Evolutionary conservation across 225 moss, liverwort and hornwort species (phyloP), one percentile per base, ranked within the genome.

Genomic region (Polytrichum formosum): DNA sequence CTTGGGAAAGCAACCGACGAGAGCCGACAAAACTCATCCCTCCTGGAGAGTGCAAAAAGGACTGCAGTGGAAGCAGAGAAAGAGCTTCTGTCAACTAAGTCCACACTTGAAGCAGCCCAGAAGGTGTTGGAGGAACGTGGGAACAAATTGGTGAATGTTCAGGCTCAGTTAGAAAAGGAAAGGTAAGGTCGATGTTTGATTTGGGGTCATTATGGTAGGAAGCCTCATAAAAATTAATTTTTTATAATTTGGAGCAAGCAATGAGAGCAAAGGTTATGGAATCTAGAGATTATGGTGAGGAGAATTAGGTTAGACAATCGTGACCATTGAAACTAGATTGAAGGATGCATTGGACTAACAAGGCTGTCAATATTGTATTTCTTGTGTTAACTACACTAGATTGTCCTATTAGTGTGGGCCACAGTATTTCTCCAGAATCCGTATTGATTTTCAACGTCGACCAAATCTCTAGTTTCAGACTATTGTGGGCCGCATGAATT

Each of bases 1-100:
- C 83, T 92, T 55, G 81, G 78, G 23, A 96, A 93, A 83, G 93
- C 89, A 61, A 84, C 90, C 26, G 96, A 96, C 67, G 96, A 96
- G 30, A 86, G 80, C 72, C 90, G 92, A 72, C 79, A 86, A 65
- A 87, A 90, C 70, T 72, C 81, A 73, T 84, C 90, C 54, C 83
- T 89, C 54, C 72, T 91, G 84, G 96, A 96, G 67, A 84, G 63
- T 72, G 88, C 87, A 4, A 96, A 89, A 76, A 91, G 92, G 26
- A 91, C 79, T 74, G 80, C 87, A 71, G 73, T 71, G 35, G 93
- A 96, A 75, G 78, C 84, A 53, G 96, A 92, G 67, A 96, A 90
- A 77, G 96, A 96, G 56, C 53, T 89, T 37, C 66, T 81, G 67
- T 87, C 87, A 56, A 79, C 76, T 56, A 92, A 82, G 79, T 69